Conservation (phyloP, 208 protist species). For the Hexamita inflata region DNA sequence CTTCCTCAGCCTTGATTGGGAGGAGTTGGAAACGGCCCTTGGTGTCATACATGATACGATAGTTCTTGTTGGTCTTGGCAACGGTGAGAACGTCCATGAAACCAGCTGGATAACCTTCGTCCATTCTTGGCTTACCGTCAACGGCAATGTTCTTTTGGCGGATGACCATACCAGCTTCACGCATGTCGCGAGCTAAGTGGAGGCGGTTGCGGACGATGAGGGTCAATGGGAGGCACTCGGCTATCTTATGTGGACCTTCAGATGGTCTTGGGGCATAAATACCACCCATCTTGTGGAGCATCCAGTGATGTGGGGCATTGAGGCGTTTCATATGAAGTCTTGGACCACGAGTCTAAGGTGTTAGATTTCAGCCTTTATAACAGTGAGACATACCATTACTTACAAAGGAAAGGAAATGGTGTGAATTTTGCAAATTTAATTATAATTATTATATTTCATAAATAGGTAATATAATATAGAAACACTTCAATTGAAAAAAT, state of each 20-base stretch:
- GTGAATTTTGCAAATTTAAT: too few relatives aligned
- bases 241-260: slow-evolving; percentile 87
- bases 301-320: slow-evolving; percentile 93
- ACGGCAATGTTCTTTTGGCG: slow-evolving; percentile 80
- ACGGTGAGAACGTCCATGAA: slow-evolving; percentile 89
- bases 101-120: slow-evolving; percentile 86
- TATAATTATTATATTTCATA: too few relatives aligned
- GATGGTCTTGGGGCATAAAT: slow-evolving; percentile 82
- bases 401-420: too few relatives aligned
- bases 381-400: too few relatives aligned
- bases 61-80: slow-evolving; percentile 86
- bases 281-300: slow-evolving; percentile 94
- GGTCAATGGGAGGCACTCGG: slow-evolving; percentile 71
- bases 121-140: slow-evolving; percentile 82
- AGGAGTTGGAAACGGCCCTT: slow-evolving; percentile 92
- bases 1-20: slow-evolving; percentile 75
- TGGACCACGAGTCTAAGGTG: slow-evolving; percentile 70
- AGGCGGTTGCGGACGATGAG: slow-evolving; percentile 75
- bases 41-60: slow-evolving; percentile 92
- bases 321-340: slow-evolving; percentile 98
- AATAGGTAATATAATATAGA: too few relatives aligned
- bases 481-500: too few relatives aligned
- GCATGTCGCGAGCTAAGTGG: slow-evolving; percentile 88
- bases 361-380: too few relatives aligned
- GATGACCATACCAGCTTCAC: slow-evolving; percentile 84